Base-by-base conservation (phyloP, 2,329 filamentous ascomycete genomes). In the Claviceps purpurea region DNA sequence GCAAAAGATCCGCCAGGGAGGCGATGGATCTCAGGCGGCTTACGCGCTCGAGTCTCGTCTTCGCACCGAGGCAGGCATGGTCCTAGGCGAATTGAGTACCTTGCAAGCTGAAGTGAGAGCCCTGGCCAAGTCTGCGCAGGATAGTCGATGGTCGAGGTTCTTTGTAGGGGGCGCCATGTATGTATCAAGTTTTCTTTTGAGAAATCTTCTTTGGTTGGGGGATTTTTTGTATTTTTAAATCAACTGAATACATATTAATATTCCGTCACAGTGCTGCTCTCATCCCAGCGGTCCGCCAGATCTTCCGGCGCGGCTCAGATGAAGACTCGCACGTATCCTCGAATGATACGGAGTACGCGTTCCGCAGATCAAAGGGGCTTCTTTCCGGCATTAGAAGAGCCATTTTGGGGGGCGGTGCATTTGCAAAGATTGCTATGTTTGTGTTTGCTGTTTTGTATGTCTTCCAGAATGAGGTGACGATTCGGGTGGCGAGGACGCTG, bases 341-440 rank as follows among this genome's bases (percentile, higher is more conserved):
- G 55, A 79, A 77, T 61, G 70, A 74, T 56, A 81, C 78, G 26
- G 78, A 81, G 64, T 76, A 80, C 58, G 77, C 78, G 34, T 81
- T 79, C 60, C 64, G 62, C 26, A 70, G 68, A 57, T 76, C 74
- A 62, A 73, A 72, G 61, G 67, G 69, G 2, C 69, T 81, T 4
- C 64, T 80, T 30, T 58, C 69, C 3, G 71, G 76, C 50, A 76
- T 81, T 59, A 67, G 73, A 51, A 63, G 67, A 46, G 68, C 70
- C 6, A 61, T 76, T 1, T 64, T 70, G 10, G 70, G 74, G 4
- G 68, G 67, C 14, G 71, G 72, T 14, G 61, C 69, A 2, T 61
- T 78, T 26, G 76, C 76, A 1, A 72, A 71, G 39, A 55, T 79
- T 10, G 73, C 73, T 8, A 73, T 77, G 56, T 73, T 81, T 37